These are phyloP conservation scores for Chara braunii DNA, from an alignment of 139 green algal genomes.

Conservation along the genomic window DNA sequence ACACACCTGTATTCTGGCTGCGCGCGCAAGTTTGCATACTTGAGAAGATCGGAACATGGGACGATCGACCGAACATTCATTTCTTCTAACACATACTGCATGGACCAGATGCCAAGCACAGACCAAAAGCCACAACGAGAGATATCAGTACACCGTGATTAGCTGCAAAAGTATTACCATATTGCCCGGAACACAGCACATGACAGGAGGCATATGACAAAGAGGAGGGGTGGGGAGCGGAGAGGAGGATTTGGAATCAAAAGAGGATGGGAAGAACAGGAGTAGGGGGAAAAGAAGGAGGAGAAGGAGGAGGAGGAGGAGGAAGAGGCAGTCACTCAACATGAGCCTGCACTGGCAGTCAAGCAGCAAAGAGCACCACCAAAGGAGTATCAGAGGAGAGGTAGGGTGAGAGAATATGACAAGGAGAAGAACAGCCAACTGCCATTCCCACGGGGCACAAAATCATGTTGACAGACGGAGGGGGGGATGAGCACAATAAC, in stretches of 20 bases:
- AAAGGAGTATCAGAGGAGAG: no score
- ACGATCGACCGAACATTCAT: conserved; percentile 72
- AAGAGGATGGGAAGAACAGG: background rate
- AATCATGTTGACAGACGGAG: no score
- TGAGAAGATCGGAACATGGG: conserved; percentile 63
- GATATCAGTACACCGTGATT: no score
- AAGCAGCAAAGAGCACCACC: no score
- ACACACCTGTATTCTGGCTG: conserved; percentile 73
- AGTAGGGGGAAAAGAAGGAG: background rate
- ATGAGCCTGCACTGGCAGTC: background rate
- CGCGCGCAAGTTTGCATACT: conserved; percentile 62
- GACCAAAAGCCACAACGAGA: conserved; percentile 10
- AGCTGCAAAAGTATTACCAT: no score
- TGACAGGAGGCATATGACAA: background rate
- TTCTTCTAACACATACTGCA: conserved; percentile 85
- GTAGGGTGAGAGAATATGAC: background rate
- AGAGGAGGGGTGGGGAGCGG: background rate
- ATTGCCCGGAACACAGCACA: no score
- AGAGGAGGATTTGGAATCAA: background rate
- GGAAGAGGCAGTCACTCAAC: background rate
- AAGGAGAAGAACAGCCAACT: no score
- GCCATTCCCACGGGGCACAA: no score
- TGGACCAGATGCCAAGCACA: no score
- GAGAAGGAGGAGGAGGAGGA: background rate
- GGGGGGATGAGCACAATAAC: no score